Base-by-base conservation (phyloP, 2,329 filamentous ascomycete genomes). In the Mollisia scopiformis region DNA sequence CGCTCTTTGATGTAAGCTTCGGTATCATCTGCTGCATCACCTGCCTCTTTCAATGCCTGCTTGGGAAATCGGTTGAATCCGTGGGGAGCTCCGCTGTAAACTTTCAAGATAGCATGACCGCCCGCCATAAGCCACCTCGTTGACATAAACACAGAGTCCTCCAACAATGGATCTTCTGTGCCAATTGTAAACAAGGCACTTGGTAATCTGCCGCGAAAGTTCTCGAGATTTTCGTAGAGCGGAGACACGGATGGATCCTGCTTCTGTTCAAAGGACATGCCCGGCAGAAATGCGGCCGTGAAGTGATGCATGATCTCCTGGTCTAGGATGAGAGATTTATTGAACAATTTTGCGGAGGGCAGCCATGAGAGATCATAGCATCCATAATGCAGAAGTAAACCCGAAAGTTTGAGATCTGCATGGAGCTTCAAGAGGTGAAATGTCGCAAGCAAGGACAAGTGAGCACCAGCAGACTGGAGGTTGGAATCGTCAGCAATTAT, bases 81-180 rank as follows among this genome's bases (percentile, higher is more conserved):
- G 75, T 86, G 84, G 19, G 81, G 76, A 8, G 79, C 81, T 0
- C 84, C 83, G n/a, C 78, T 78, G 68, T 79, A 84, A 16, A 85
- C 74, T 72, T 81, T 86, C 2, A 84, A 72, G 2, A 84, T 72
- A 0, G 77, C 75, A 69, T 83, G 80, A 5, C 76, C 78, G 2
- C 82, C 82, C 63, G 74, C 76, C 71, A 81, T 80, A 66, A 72
- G 68, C 84, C 83, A 86, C 72, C 84, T 84, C 1, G 76, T 72
- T 3, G 76, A 75, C 83, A 87, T 85, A 0, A 83, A 66, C 55
- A 86, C 66, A 10, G 76, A 76, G 68, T 87, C 84, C 65, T 81
- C 77, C 0, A 86, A 66, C 61, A 86, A 64, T 6, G 77, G 76
- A 70, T 87, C 84, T 60, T 81, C 77, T 5, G 82, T 85, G 0